These are phyloP conservation scores for Tetrahymena borealis DNA, from an alignment of 73 alveolate species.

Conservation along the genomic window DNA sequence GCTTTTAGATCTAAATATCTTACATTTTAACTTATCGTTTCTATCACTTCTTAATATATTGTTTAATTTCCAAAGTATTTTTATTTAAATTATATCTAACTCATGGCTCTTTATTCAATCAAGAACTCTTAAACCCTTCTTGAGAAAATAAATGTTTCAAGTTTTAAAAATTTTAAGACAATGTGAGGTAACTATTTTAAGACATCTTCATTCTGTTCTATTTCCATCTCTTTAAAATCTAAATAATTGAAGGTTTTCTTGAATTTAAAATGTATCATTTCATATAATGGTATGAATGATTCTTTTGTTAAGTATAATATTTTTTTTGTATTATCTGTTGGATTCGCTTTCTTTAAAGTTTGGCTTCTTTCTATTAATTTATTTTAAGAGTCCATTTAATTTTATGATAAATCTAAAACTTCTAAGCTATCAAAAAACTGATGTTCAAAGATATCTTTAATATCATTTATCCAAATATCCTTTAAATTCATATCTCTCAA, in stretches of 20 bases:
- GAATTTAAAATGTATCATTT: not conserved
- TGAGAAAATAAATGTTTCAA: not conserved
- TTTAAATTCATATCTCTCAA: not conserved
- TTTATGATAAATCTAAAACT: not conserved
- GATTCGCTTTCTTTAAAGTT: not conserved
- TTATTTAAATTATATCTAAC: not conserved
- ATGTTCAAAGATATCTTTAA: not conserved
- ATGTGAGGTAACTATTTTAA: not conserved
- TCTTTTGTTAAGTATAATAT: not conserved
- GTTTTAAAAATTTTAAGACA: not conserved
- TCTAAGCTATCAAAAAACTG: not conserved
- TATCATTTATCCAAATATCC: not conserved
- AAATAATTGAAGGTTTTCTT: not conserved
- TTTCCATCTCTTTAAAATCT: not conserved
- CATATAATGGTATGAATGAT: not conserved
- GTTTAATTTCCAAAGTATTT: not conserved
- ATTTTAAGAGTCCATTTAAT: not conserved
- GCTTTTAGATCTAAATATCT: not conserved
- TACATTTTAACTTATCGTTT: not conserved
- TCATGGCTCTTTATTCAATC: not conserved
- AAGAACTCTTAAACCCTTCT: not conserved
- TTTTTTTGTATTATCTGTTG: not conserved
- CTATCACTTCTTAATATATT: not conserved
- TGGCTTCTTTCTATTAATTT: not conserved
- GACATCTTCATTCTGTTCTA: not conserved